These are phyloP conservation scores for Bacidia rubella DNA, from an alignment of 495 filamentous ascomycete genomes.

Conservation along the genomic window DNA sequence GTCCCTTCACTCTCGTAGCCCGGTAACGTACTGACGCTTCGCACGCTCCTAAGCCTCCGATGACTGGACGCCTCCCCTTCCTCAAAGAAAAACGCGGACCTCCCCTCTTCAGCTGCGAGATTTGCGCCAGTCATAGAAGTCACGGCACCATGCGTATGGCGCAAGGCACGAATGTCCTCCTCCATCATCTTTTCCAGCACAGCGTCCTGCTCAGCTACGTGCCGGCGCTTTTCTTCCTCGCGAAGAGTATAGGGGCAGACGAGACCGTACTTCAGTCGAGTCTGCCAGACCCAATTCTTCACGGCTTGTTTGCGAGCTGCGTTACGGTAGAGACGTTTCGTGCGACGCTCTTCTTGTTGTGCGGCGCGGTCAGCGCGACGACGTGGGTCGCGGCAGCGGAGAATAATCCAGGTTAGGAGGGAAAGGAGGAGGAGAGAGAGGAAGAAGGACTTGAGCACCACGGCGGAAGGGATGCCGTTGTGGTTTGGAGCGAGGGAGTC, in stretches of 20 bases:
- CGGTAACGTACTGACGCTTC: slow-evolving; percentile 15
- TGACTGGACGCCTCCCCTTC: slow-evolving; percentile 10
- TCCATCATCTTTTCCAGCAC: slow-evolving; percentile 17
- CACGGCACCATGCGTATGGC: slow-evolving; percentile 31
- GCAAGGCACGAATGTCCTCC: slow-evolving; percentile 35
- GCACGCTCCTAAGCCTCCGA: slow-evolving; percentile 5
- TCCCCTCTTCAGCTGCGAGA: slow-evolving; percentile 25
- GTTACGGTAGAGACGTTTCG: slow-evolving; percentile 27
- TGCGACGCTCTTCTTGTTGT: slow-evolving; percentile 27
- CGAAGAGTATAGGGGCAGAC: background rate
- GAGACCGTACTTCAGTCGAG: slow-evolving; percentile 12
- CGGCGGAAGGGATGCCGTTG: slow-evolving; percentile 1
- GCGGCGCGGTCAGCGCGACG: slow-evolving; percentile 26
- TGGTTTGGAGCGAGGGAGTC: background rate
- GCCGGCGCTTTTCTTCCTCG: slow-evolving; percentile 17
- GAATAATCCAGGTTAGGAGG: slow-evolving; percentile 23
- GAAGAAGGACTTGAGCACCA: slow-evolving; percentile 12
- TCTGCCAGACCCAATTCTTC: slow-evolving; percentile 23
- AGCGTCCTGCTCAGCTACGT: slow-evolving; percentile 23
- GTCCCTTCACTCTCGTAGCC: slow-evolving; percentile 20
- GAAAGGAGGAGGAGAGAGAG: slow-evolving; percentile 21
- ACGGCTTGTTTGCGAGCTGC: slow-evolving; percentile 27
- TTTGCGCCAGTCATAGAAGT: slow-evolving; percentile 26
- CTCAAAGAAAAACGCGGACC: slow-evolving; percentile 9
- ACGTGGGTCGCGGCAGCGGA: slow-evolving; percentile 23